Evolutionary conservation across 2,329 filamentous ascomycete species (phyloP), one percentile per base, ranked within the genome.

Genomic region (Tricladium varicosporioides): DNA sequence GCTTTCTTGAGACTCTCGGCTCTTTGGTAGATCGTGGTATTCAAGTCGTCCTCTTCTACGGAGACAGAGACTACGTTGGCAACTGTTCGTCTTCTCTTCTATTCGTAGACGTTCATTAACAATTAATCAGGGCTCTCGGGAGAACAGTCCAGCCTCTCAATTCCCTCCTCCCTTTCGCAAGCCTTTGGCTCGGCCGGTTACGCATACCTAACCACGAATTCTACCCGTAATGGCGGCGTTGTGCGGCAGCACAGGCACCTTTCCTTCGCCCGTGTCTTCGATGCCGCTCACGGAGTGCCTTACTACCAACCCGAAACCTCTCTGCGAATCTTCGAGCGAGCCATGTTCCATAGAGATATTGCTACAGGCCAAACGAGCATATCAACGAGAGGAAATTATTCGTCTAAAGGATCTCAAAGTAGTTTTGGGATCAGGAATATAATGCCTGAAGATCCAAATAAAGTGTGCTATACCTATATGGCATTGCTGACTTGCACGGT

Each of bases 161-260:
- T 82, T 1, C 67, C 76, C 40, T 75, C 74, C 59, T 60, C 69
- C 1, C 63, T 75, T 33, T 70, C 74, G 1, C 70, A 73, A 1
- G 70, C 73, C 16, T 93, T 92, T 69, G 73, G 77, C 1, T 70
- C 73, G 0, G 85, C 89, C 0, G 89, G 88, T 0, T 93, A 92
- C 68, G 80, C 83, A 0, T 82, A 86, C 9, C 82, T 93, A 58
- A 72, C 83, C 5, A 83, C 88, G 18, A 87, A 89, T 67, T 78
- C 77, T 27, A 77, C 78, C 8, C 85, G 85, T 71, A 80, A 83
- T 65, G 88, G 82, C 54, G 89, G 89, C 14, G 79, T 82, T 55
- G 88, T 90, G 0, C 80, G 88, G 5, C 88, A 93, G 70, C 87
- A 82, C 65, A 88, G 86, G 14, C 91, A 91, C 63, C 79, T 87